phyloP scores from a whole-genome alignment of 208 protist species.

The Acanthamoeba triangularis region DNA sequence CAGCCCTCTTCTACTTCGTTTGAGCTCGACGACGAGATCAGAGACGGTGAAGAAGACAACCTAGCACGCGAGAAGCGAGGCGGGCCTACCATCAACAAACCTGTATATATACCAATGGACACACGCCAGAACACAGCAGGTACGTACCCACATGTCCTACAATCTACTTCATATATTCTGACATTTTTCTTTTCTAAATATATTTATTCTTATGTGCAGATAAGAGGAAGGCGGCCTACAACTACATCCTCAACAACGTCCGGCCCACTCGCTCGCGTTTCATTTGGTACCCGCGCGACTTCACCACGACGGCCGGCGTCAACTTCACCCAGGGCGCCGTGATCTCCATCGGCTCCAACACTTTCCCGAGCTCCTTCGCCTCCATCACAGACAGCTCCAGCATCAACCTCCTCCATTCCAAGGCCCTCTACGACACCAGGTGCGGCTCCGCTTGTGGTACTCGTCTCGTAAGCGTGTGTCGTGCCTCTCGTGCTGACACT shows the following conservation, averaged over 20 bases:
- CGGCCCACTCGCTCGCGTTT: slow-evolving; percentile 17
- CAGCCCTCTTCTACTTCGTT: no score
- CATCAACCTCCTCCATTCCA: slow-evolving; percentile 75
- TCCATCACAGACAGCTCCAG: background rate
- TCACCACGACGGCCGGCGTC: background rate
- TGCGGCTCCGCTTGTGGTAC: no score
- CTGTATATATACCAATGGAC: slow-evolving; percentile 70
- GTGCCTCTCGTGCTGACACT: background rate
- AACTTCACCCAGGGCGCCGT: slow-evolving; percentile 54
- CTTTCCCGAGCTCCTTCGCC: slow-evolving; percentile 19
- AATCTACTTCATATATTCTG: no score
- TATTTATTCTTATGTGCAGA: no score
- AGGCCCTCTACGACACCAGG: slow-evolving; percentile 79
- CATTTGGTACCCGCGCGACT: slow-evolving; percentile 75
- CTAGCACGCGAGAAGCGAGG: background rate
- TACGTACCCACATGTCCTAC: background rate
- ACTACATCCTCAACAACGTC: slow-evolving; percentile 73
- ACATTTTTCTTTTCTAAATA: no score
- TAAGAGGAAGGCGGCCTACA: slow-evolving; percentile 75
- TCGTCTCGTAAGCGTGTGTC: no score
- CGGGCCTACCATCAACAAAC: background rate
- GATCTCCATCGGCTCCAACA: slow-evolving; percentile 20
- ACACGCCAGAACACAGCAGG: slow-evolving; percentile 38
- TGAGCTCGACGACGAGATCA: background rate
- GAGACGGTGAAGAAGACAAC: background rate